phyloP scores from a whole-genome alignment of 139 green algal genomes.

The Astrephomene gubernaculifera region DNA sequence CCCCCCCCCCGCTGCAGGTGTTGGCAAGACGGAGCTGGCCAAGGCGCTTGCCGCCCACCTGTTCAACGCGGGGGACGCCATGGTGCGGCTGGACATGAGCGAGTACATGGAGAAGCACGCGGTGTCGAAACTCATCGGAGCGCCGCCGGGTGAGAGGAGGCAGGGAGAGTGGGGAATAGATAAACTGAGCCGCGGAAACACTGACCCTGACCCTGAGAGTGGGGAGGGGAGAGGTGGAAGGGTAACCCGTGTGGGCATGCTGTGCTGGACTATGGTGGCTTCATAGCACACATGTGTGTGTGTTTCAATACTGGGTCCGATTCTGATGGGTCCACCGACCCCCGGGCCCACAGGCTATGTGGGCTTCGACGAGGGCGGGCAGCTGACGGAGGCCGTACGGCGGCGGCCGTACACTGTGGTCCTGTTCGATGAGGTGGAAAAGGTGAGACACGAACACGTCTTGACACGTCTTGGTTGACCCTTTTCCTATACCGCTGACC shows the following conservation, averaged over 20 bases:
- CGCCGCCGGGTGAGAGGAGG: conserved; percentile 80
- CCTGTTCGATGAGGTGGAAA: conserved; percentile 98
- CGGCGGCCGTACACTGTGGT: conserved; percentile 87
- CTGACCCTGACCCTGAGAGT: too few relatives aligned
- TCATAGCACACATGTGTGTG: too few relatives aligned
- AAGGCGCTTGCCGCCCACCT: conserved; percentile 91
- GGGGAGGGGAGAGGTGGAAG: not conserved
- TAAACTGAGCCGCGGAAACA: too few relatives aligned
- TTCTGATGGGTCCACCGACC: too few relatives aligned
- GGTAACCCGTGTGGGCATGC: not conserved
- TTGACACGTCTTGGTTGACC: too few relatives aligned
- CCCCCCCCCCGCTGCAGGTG: conserved; percentile 63
- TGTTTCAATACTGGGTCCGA: too few relatives aligned
- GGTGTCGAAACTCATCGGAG: conserved; percentile 87
- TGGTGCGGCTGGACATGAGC: conserved; percentile 66
- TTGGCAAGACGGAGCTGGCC: conserved; percentile 98
- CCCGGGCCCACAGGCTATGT: conserved; percentile 5
- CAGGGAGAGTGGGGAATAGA: not conserved
- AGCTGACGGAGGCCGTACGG: conserved; percentile 92
- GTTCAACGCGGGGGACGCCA: conserved; percentile 89
- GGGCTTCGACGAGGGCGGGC: conserved; percentile 75
- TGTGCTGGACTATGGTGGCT: too few relatives aligned
- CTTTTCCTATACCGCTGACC: too few relatives aligned
- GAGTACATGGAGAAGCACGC: conserved; percentile 98
- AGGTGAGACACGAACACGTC: conserved; percentile 49